Evolutionary conservation across 768 basidiomycete genomes (phyloP).

Genomic region (Psilocybe subaeruginosa): DNA sequence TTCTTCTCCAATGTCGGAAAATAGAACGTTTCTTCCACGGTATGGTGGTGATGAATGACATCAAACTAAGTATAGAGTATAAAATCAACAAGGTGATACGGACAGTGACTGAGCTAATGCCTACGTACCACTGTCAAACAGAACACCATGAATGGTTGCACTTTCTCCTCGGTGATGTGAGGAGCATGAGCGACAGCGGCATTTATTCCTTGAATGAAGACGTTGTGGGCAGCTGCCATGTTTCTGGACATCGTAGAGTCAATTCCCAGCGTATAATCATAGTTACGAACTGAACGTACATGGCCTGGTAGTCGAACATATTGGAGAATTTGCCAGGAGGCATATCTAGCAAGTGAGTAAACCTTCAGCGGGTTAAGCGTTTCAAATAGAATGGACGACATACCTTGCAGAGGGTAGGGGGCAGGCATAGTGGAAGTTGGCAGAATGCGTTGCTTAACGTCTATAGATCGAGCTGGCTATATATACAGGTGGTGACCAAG

Average conservation of each 20-base stretch:
- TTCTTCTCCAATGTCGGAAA: slow-evolving; percentile 31
- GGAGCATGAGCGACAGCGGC: slow-evolving; percentile 28
- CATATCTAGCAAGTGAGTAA: slow-evolving; percentile 10
- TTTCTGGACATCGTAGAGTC: slow-evolving; percentile 20
- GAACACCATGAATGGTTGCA: slow-evolving; percentile 30
- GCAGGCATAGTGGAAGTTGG: slow-evolving; percentile 15
- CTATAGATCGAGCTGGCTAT: not conserved
- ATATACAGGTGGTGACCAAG: not conserved
- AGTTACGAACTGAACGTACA: slow-evolving; percentile 17
- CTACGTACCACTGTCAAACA: slow-evolving; percentile 26
- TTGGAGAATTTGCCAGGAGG: slow-evolving; percentile 31
- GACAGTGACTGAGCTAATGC: not conserved
- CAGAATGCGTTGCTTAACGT: not conserved
- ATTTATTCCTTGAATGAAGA: slow-evolving; percentile 31
- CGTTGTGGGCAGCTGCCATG: slow-evolving; percentile 33
- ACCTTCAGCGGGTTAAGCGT: not conserved
- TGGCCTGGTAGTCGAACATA: slow-evolving; percentile 30
- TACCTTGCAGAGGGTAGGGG: slow-evolving; percentile 21
- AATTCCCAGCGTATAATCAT: not conserved
- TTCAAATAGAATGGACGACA: not conserved
- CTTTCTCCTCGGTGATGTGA: slow-evolving; percentile 23
- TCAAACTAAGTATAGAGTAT: slow-evolving; percentile 13
- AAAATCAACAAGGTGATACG: not conserved
- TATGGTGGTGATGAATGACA: slow-evolving; percentile 33
- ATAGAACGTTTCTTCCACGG: slow-evolving; percentile 28